Percentiles rank a stretch among this genome's conserved stretches.
phyloP scores from a whole-genome alignment of 2,329 filamentous ascomycete genomes.

The Epichloe gansuensis region DNA sequence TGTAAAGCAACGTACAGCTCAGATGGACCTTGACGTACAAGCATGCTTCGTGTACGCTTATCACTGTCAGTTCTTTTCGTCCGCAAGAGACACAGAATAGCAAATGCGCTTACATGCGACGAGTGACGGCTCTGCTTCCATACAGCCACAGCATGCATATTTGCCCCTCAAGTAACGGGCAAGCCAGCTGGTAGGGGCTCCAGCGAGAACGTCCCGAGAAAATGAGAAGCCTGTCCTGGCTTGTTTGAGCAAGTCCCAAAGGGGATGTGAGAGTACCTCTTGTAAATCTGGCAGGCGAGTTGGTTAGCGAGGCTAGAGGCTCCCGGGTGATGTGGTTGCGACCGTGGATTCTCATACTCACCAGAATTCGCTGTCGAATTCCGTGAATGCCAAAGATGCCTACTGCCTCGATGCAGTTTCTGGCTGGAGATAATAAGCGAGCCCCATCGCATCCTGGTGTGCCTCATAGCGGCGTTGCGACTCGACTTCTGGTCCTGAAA shows the following conservation, averaged over 20 bases:
- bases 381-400: conserved; percentile 41
- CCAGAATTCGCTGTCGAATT: conserved; percentile 41
- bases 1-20: conserved; percentile 41
- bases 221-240: conserved; percentile 18
- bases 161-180: conserved; percentile 16
- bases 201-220: conserved; percentile 20
- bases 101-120: conserved; percentile 16
- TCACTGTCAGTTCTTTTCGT: conserved; percentile 6
- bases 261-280: conserved; percentile 34
- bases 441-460: conserved; percentile 35
- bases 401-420: conserved; percentile 26
- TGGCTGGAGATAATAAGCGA: conserved; percentile 22
- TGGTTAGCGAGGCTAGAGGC: neutral
- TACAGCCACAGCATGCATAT: conserved; percentile 15
- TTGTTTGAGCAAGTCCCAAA: conserved; percentile 28
- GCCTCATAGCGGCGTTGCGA: conserved; percentile 30
- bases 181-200: conserved; percentile 19
- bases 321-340: no score
- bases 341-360: conserved; percentile 18
- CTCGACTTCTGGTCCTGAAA: conserved; percentile 27
- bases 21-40: conserved; percentile 37
- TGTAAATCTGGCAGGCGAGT: conserved; percentile 34
- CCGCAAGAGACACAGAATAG: neutral
- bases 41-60: conserved; percentile 22
- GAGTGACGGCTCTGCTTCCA: conserved; percentile 11